These are phyloP conservation scores for Yarrowia bubula DNA, from an alignment of 805 yeast species.

Conservation along the genomic window DNA sequence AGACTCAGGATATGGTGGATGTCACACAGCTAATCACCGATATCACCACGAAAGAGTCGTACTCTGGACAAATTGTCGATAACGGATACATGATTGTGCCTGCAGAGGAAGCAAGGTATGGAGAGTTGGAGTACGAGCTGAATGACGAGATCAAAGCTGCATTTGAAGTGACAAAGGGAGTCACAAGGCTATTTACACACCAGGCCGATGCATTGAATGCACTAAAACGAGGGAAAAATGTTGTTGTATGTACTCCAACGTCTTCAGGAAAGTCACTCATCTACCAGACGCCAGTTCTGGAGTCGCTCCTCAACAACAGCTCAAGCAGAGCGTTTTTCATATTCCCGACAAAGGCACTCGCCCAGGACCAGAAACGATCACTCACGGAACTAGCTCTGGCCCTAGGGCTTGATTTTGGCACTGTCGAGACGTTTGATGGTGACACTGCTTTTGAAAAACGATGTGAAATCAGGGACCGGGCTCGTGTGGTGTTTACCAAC, in stretches of 20 bases:
- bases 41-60: slow-evolving; percentile 49
- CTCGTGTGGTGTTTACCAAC: slow-evolving; percentile 84
- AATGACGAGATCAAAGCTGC: slow-evolving; percentile 55
- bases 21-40: slow-evolving; percentile 51
- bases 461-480: slow-evolving; percentile 52
- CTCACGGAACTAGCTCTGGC: slow-evolving; percentile 54
- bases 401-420: slow-evolving; percentile 43
- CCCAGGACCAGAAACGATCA: slow-evolving; percentile 94
- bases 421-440: slow-evolving; percentile 86
- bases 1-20: not conserved
- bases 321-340: slow-evolving; percentile 71
- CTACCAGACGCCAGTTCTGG: slow-evolving; percentile 81
- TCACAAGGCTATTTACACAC: slow-evolving; percentile 66
- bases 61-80: slow-evolving; percentile 61
- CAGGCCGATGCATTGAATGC: slow-evolving; percentile 76
- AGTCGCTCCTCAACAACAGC: slow-evolving; percentile 33
- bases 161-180: slow-evolving; percentile 46
- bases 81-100: slow-evolving; percentile 48
- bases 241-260: slow-evolving; percentile 90
- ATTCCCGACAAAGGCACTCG: slow-evolving; percentile 95
- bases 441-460: slow-evolving; percentile 71
- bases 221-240: slow-evolving; percentile 56
- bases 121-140: slow-evolving; percentile 36
- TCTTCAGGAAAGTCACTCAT: slow-evolving; percentile 94
- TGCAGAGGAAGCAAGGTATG: slow-evolving; percentile 47